Percentiles rank a stretch among this genome's conserved stretches.
Conservation (phyloP, 2,329 filamentous ascomycete species). For the Fusarium decemcellulare region DNA sequence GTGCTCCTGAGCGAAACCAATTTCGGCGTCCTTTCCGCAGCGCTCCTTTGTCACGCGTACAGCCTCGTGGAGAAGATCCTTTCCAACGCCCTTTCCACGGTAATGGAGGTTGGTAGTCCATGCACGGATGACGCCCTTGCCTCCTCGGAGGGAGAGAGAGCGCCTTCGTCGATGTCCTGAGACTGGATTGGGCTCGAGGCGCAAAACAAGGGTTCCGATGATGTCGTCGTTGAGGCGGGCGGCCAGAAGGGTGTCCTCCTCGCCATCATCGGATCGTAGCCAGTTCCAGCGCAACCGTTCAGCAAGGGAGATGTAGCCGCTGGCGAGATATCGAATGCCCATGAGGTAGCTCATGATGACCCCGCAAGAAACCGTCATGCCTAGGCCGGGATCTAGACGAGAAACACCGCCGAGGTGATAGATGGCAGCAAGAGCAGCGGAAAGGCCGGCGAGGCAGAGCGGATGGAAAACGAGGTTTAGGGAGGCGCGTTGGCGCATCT, state of each 20-base stretch:
- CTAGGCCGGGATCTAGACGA: constrained; percentile 65
- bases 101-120: constrained; percentile 85
- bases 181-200: constrained; percentile 66
- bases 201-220: constrained; percentile 79
- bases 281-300: constrained; percentile 74
- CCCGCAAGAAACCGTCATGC: constrained; percentile 71
- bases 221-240: constrained; percentile 77
- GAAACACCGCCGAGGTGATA: constrained; percentile 64
- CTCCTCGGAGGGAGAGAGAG: constrained; percentile 64
- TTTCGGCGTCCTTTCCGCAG: constrained; percentile 75
- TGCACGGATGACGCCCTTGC: constrained; percentile 80
- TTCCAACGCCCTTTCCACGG: constrained; percentile 79
- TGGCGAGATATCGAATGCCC: constrained; percentile 71
- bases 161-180: constrained; percentile 52
- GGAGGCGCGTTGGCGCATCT: constrained; percentile 81
- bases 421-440: constrained; percentile 58
- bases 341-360: constrained; percentile 75
- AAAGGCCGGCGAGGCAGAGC: constrained; percentile 64
- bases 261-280: constrained; percentile 61
- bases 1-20: constrained; percentile 83
- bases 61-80: constrained; percentile 80
- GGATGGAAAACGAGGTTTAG: constrained; percentile 75
- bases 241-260: constrained; percentile 73
- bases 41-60: constrained; percentile 76
- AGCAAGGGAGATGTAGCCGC: constrained; percentile 74